Conservation (phyloP, 192 early-diverging fungal genomes). For the Coemansia sp. region DNA sequence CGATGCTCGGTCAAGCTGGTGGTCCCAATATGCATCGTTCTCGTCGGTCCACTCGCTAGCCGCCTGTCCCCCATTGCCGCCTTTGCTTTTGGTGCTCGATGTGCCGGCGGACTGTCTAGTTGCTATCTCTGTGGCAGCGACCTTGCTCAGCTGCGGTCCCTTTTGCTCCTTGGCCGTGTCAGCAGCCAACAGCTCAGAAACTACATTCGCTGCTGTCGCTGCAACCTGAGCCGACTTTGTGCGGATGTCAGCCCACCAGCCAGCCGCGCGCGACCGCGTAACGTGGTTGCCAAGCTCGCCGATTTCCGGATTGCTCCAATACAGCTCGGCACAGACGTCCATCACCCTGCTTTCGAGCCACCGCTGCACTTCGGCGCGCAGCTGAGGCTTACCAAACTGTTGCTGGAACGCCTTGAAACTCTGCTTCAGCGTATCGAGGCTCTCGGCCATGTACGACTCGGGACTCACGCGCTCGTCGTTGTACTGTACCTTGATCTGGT, state of each 20-base stretch:
- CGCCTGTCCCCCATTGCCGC: neutral
- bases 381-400: slow-evolving; percentile 92
- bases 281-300: slow-evolving; percentile 67
- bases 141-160: slow-evolving; percentile 31
- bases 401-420: slow-evolving; percentile 93
- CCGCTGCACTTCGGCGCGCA: slow-evolving; percentile 85
- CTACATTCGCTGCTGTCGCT: slow-evolving; percentile 24
- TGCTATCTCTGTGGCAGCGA: neutral
- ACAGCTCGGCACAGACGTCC: slow-evolving; percentile 90
- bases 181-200: slow-evolving; percentile 40
- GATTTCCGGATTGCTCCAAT: slow-evolving; percentile 85
- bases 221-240: slow-evolving; percentile 30
- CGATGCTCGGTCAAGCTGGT: slow-evolving; percentile 80
- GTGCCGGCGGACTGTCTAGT: neutral
- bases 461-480: slow-evolving; percentile 95
- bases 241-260: slow-evolving; percentile 43
- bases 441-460: slow-evolving; percentile 95
- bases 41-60: slow-evolving; percentile 42
- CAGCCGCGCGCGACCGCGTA: slow-evolving; percentile 50
- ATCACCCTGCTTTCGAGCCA: slow-evolving; percentile 92
- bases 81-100: neutral
- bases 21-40: slow-evolving; percentile 74
- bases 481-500: slow-evolving; percentile 99
- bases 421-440: slow-evolving; percentile 91
- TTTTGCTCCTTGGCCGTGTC: slow-evolving; percentile 52